phyloP scores from a whole-genome alignment of 2,329 filamentous ascomycete genomes.

The Arthrobotrys sinensis region DNA sequence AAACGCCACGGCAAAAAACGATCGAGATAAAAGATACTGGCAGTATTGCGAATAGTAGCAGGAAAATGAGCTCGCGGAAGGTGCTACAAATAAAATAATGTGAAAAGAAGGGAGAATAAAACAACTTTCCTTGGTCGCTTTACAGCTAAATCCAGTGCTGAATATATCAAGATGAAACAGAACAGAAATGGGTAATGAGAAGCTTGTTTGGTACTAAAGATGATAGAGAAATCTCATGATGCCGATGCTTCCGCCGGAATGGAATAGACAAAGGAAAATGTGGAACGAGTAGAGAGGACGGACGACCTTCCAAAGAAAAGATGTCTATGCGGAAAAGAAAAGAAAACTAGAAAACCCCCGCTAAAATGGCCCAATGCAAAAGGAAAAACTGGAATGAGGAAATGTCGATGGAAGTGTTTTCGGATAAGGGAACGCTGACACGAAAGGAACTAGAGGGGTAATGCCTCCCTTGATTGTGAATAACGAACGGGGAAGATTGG shows the following conservation, averaged over 20 bases:
- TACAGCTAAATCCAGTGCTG: conserved; percentile 32
- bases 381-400: conserved; percentile 8
- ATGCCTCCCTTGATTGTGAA: not conserved
- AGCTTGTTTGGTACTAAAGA: conserved; percentile 35
- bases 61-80: conserved; percentile 6
- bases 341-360: conserved; percentile 19
- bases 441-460: not conserved
- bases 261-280: conserved; percentile 39
- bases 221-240: conserved; percentile 29
- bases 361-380: conserved; percentile 11
- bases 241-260: conserved; percentile 45
- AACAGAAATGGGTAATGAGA: conserved; percentile 15
- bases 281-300: conserved; percentile 30
- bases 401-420: conserved; percentile 6
- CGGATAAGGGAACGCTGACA: conserved; percentile 8
- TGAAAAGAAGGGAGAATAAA: conserved; percentile 23
- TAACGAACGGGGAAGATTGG: conserved; percentile 24
- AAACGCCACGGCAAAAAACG: conserved; percentile 13
- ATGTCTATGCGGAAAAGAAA: conserved; percentile 40
- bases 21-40: not conserved
- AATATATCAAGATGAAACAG: conserved; percentile 21
- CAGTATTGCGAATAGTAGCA: not conserved
- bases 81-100: conserved; percentile 8
- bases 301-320: conserved; percentile 30
- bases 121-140: conserved; percentile 14